These are phyloP conservation scores for Trichosanthes cucumerina DNA, from an alignment of 306 rosid species.

Conservation along the genomic window DNA sequence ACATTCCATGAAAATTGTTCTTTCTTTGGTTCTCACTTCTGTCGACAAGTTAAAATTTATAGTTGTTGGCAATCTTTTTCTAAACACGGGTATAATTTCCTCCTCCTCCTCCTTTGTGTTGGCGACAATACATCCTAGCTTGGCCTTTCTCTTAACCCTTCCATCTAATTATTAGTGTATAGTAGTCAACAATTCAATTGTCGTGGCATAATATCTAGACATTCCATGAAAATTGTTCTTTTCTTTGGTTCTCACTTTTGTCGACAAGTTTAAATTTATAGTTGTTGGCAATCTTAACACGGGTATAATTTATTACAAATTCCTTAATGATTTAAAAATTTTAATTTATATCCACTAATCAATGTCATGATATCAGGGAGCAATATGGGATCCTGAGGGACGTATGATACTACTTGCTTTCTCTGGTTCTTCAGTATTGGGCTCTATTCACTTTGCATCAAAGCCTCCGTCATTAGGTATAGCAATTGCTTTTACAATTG, in stretches of 20 bases:
- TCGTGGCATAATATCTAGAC: background rate
- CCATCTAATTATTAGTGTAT: background rate
- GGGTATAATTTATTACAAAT: background rate
- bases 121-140: background rate
- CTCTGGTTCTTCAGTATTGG: conserved; percentile 75
- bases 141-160: background rate
- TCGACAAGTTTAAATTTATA: background rate
- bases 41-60: background rate
- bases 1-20: background rate
- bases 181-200: background rate
- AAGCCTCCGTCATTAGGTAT: conserved; percentile 93
- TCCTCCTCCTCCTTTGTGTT: background rate
- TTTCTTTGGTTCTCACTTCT: background rate
- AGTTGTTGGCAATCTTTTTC: background rate
- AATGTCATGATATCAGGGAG: conserved; percentile 46
- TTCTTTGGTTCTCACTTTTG: background rate
- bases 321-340: conserved; percentile 2
- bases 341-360: background rate
- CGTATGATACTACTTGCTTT: conserved; percentile 81
- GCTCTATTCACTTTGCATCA: conserved; percentile 90
- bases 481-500: conserved; percentile 11
- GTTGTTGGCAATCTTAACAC: background rate
- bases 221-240: background rate
- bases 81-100: background rate
- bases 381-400: conserved; percentile 96